Percentiles rank a stretch among this genome's conserved stretches.
Conservation (phyloP, 2,329 filamentous ascomycete species). For the Pseudocercospora crystallina region DNA sequence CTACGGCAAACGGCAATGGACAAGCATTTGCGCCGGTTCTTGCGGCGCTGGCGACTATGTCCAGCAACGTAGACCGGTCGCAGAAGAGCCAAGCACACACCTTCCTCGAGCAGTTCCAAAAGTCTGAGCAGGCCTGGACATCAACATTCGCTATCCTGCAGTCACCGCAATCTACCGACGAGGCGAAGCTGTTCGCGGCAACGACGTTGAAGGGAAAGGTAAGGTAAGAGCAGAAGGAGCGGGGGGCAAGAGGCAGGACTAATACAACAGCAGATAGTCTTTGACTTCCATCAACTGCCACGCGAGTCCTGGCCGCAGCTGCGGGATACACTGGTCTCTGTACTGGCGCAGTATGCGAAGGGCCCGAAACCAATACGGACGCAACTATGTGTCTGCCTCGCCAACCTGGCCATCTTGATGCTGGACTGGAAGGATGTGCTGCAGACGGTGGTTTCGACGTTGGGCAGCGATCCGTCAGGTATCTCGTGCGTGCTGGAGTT, state of each 20-base stretch:
- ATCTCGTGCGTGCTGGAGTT: slow-evolving; percentile 92
- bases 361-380: slow-evolving; percentile 77
- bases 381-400: slow-evolving; percentile 91
- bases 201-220: slow-evolving; percentile 99
- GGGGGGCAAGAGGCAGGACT: slow-evolving; percentile 4
- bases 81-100: slow-evolving; percentile 89
- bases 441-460: slow-evolving; percentile 72
- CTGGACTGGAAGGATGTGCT: slow-evolving; percentile 92
- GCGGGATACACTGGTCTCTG: slow-evolving; percentile 77
- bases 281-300: slow-evolving; percentile 88
- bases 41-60: slow-evolving; percentile 87
- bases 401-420: slow-evolving; percentile 95
- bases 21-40: slow-evolving; percentile 82
- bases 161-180: slow-evolving; percentile 69
- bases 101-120: slow-evolving; percentile 93
- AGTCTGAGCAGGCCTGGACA: slow-evolving; percentile 92
- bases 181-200: slow-evolving; percentile 91
- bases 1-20: slow-evolving; percentile 55
- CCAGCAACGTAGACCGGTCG: slow-evolving; percentile 68
- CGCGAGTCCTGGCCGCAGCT: slow-evolving; percentile 71
- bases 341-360: slow-evolving; percentile 76
- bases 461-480: slow-evolving; percentile 74
- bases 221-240: slow-evolving; percentile 29
- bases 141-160: slow-evolving; percentile 84
- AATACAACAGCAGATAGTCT: slow-evolving; percentile 71